Evolutionary conservation across 805 yeast species (phyloP).

Genomic region (Metschnikowia arizonensis): DNA sequence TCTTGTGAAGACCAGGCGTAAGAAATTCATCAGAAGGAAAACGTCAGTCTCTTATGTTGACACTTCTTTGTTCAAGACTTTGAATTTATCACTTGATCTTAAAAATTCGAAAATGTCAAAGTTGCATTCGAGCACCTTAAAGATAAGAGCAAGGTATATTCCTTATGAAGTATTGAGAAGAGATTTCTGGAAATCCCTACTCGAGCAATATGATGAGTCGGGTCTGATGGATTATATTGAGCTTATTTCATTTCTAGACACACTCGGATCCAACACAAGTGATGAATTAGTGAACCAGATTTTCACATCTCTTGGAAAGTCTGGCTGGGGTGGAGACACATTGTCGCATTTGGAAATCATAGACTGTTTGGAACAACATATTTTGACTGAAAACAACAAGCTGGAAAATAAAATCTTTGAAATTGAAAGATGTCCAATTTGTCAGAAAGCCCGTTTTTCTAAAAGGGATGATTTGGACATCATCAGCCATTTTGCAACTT

Average conservation of each 20-base stretch:
- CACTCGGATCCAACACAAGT: slow-evolving; percentile 50
- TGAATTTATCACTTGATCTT: slow-evolving; percentile 33
- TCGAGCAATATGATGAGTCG: slow-evolving; percentile 48
- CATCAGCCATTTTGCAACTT: slow-evolving; percentile 82
- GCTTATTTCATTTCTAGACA: slow-evolving; percentile 58
- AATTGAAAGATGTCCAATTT: slow-evolving; percentile 75
- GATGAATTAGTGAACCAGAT: slow-evolving; percentile 53
- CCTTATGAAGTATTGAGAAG: slow-evolving; percentile 61
- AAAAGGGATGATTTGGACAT: slow-evolving; percentile 60
- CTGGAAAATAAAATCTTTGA: slow-evolving; percentile 45
- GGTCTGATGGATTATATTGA: slow-evolving; percentile 52
- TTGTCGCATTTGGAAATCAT: slow-evolving; percentile 44
- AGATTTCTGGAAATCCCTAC: slow-evolving; percentile 64
- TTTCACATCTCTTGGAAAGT: slow-evolving; percentile 42
- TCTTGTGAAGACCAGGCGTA: slow-evolving; percentile 26
- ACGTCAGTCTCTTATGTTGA: slow-evolving; percentile 31
- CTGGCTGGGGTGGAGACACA: slow-evolving; percentile 53
- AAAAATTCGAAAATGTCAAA: slow-evolving; percentile 31
- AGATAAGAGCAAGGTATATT: slow-evolving; percentile 59
- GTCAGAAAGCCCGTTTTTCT: slow-evolving; percentile 56
- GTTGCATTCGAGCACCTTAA: slow-evolving; percentile 49
- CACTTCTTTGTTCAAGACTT: slow-evolving; percentile 40
- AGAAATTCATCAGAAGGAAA: slow-evolving; percentile 30
- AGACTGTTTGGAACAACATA: slow-evolving; percentile 44
- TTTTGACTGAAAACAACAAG: slow-evolving; percentile 17